phyloP scores from a whole-genome alignment of 2,329 filamentous ascomycete species.

The Colletotrichum higginsianum region DNA sequence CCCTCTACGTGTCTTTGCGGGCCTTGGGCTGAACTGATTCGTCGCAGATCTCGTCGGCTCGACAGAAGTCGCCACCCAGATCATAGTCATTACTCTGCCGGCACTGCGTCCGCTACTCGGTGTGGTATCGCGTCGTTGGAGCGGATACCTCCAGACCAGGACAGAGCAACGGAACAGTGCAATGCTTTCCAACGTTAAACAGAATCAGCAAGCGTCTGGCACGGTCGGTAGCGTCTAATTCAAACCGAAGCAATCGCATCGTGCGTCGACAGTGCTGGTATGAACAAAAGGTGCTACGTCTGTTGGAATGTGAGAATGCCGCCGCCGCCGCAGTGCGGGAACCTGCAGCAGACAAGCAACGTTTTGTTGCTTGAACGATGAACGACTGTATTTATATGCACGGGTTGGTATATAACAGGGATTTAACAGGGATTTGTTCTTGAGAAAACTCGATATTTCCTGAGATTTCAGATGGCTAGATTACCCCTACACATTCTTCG shows the following conservation, averaged over 20 bases:
- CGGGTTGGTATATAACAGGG: no score
- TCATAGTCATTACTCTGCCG: conserved; percentile 2
- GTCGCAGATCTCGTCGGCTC: conserved; percentile 7
- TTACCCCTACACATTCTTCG: no score
- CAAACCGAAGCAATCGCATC: neutral
- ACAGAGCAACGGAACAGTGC: neutral
- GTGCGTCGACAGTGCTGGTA: no score
- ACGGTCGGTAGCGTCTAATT: neutral
- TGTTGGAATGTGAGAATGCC: neutral
- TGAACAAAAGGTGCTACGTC: neutral
- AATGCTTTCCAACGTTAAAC: neutral
- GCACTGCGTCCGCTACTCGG: neutral
- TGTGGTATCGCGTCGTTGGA: neutral
- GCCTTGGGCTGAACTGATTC: neutral
- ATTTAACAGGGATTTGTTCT: no score
- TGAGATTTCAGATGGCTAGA: no score
- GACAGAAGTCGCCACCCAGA: conserved; percentile 4
- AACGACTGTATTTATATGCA: no score
- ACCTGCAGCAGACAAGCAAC: no score
- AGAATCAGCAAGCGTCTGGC: neutral
- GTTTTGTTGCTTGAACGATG: no score
- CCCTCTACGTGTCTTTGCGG: no score
- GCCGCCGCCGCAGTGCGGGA: no score
- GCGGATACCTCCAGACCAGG: neutral
- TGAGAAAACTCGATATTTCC: no score